A percentile compares a stretch with the other conserved stretches of the same genome.
These are phyloP conservation scores for Cryoendolithus antarcticus DNA, from an alignment of 2,329 filamentous ascomycete species.

Conservation along the genomic window DNA sequence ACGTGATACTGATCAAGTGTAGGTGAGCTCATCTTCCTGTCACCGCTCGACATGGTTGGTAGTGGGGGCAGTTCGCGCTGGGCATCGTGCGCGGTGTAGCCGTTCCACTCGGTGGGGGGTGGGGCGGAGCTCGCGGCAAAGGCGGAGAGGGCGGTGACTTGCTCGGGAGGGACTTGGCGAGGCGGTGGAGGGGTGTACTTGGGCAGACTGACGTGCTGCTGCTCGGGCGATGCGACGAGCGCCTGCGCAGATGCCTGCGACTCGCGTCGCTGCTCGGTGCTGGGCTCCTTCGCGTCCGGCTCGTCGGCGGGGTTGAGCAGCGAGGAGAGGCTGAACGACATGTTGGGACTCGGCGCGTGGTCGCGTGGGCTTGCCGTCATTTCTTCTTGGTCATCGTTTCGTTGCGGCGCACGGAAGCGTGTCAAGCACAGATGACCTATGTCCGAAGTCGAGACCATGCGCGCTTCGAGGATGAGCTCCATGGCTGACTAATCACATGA, in stretches of 20 bases:
- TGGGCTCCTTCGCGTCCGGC: conserved; percentile 4
- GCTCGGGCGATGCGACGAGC: conserved; percentile 10
- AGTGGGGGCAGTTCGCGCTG: conserved; percentile 22
- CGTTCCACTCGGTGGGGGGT: conserved; percentile 13
- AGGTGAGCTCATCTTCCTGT: conserved; percentile 28
- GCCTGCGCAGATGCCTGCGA: conserved; percentile 10
- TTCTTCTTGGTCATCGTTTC: too few species aligned
- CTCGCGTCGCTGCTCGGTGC: conserved; percentile 10
- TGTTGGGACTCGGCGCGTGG: conserved; percentile 1
- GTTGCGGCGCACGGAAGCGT: too few species aligned
- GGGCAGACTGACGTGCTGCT: conserved; percentile 5
- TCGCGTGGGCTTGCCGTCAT: too few species aligned
- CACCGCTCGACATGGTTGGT: conserved; percentile 12
- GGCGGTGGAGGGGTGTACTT: conserved; percentile 3
- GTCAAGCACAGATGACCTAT: too few species aligned
- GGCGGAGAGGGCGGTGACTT: conserved; percentile 25
- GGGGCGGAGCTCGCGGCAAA: conserved; percentile 17
- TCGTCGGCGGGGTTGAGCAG: conserved; percentile 25
- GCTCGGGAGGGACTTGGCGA: conserved; percentile 16
- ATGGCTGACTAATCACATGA: too few species aligned
- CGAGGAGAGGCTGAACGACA: conserved; percentile 21
- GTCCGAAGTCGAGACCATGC: too few species aligned
- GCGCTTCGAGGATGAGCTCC: too few species aligned
- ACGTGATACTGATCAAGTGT: conserved; percentile 37
- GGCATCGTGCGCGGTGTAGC: conserved; percentile 6